Base-by-base conservation (phyloP, 1,284 basidiomycete species). In the Pyrrhoderma noxium region DNA sequence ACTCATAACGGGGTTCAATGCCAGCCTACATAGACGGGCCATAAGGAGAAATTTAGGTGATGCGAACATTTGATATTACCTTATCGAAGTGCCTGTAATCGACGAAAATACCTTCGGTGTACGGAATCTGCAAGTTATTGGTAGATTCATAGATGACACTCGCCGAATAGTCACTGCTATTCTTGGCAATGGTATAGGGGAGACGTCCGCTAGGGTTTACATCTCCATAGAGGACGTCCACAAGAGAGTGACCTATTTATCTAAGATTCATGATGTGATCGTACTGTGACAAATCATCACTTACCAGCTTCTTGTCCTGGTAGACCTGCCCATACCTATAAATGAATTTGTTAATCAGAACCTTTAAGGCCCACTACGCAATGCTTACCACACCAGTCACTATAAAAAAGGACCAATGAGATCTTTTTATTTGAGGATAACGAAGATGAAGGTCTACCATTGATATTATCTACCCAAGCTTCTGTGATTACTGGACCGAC, bases 281-380 rank as follows among this genome's bases (percentile, higher is more conserved):
- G n/a, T n/a, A n/a, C n/a, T n/a, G n/a, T n/a, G n/a, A n/a, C n/a
- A n/a, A n/a, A 47, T 34, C 21, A 13, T 13, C 35, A 21, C 44
- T 72, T 73, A 19, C 76, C 85, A 21, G 80, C 79, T 70, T 89
- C 85, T 67, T 87, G 83, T 18, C 85, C 86, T 14, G 82, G 79
- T 16, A 82, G 61, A 11, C 80, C 76, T 51, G 76, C 74, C 75
- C 73, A 76, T 8, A 77, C 70, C 70, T 72, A 39, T 1, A 22
- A 40, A n/a, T 40, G n/a, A 5, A 5, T 22, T 22, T 11, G 11
- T 5, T 31, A 31, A 31, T 11, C 11, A 11, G 11, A 5, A 31
- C 7, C 11, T 31, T 5, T 31, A 31, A 5, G 11, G 11, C 27
- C 11, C 27, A 31, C 11, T 5, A 31, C 11, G 27, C 5, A 5